Percentiles rank a stretch among this genome's conserved stretches.
Conservation (phyloP, 208 protist species). For the Phytomonas sp. region DNA sequence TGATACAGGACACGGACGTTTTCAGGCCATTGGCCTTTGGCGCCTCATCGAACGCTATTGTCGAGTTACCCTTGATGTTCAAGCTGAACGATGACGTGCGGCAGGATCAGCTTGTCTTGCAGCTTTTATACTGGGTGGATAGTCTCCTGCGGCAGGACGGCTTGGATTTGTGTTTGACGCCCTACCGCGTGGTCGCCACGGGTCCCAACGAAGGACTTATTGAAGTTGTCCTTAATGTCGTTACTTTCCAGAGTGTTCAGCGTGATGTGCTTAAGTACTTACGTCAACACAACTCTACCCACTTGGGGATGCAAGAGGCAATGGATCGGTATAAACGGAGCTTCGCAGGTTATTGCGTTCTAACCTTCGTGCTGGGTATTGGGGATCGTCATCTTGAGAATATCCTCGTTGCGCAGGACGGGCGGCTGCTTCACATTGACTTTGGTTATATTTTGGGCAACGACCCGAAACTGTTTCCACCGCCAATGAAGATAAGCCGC, state of each 20-base stretch:
- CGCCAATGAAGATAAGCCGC: conserved; percentile 94
- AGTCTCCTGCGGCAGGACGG: conserved; percentile 86
- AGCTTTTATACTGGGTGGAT: conserved; percentile 90
- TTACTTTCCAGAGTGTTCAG: conserved; percentile 73
- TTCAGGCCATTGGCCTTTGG: conserved; percentile 7
- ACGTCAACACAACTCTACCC: conserved; percentile 65
- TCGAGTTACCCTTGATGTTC: conserved; percentile 66
- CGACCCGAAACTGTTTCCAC: conserved; percentile 95
- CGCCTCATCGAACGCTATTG: conserved; percentile 4
- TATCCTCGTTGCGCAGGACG: conserved; percentile 90
- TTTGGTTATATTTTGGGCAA: conserved; percentile 96
- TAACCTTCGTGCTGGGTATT: conserved; percentile 96
- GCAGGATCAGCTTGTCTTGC: conserved; percentile 97
- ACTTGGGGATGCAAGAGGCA: conserved; percentile 42
- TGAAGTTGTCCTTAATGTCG: conserved; percentile 78
- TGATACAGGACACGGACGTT: neutral
- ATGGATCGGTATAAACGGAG: conserved; percentile 94
- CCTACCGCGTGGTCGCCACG: conserved; percentile 90
- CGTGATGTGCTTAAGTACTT: conserved; percentile 63
- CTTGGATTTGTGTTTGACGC: conserved; percentile 91
- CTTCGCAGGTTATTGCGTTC: conserved; percentile 95
- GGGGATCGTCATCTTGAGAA: conserved; percentile 96
- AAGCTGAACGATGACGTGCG: conserved; percentile 95
- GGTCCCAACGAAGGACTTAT: conserved; percentile 65
- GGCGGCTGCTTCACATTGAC: conserved; percentile 96